These are phyloP conservation scores for Penicillium sp. DNA, from an alignment of 2,329 filamentous ascomycete species.

Conservation along the genomic window DNA sequence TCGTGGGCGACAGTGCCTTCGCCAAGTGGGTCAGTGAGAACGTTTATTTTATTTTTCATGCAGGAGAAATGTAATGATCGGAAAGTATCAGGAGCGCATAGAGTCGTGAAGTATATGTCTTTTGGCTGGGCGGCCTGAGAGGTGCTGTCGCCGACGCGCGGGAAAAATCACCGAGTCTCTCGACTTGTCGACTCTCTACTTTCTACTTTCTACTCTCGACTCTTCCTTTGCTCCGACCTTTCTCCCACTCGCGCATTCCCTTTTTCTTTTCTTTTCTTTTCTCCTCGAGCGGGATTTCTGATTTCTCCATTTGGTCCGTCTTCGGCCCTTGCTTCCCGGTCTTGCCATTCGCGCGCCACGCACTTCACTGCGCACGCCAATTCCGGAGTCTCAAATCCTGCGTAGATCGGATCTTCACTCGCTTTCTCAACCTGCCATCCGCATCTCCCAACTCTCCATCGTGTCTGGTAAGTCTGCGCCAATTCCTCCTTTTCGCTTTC, in stretches of 20 bases:
- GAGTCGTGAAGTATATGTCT: too few species aligned
- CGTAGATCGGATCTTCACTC: constrained; percentile 14
- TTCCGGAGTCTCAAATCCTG: constrained; percentile 16
- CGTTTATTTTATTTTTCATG: neutral
- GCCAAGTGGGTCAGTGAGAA: neutral
- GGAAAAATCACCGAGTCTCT: constrained; percentile 10
- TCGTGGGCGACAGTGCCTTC: neutral
- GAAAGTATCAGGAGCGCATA: too few species aligned
- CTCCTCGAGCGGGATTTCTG: neutral
- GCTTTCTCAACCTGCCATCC: neutral
- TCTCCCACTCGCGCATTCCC: constrained; percentile 4
- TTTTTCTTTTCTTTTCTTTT: constrained; percentile 7
- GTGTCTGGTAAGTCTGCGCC: neutral
- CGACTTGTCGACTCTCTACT: constrained; percentile 1
- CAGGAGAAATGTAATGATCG: too few species aligned
- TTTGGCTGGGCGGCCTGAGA: neutral
- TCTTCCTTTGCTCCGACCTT: constrained; percentile 5
- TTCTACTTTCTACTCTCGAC: constrained; percentile 1
- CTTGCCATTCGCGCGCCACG: constrained; percentile 5
- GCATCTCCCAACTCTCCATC: neutral
- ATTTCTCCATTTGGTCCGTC: neutral
- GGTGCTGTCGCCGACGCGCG: constrained; percentile 7
- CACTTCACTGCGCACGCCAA: neutral
- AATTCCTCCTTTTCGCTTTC: neutral
- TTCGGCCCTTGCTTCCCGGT: constrained; percentile 4